Evolutionary conservation across 345 rosid species (phyloP), one percentile per base, ranked within the genome.

Genomic region (Sonneratia caseolaris): DNA sequence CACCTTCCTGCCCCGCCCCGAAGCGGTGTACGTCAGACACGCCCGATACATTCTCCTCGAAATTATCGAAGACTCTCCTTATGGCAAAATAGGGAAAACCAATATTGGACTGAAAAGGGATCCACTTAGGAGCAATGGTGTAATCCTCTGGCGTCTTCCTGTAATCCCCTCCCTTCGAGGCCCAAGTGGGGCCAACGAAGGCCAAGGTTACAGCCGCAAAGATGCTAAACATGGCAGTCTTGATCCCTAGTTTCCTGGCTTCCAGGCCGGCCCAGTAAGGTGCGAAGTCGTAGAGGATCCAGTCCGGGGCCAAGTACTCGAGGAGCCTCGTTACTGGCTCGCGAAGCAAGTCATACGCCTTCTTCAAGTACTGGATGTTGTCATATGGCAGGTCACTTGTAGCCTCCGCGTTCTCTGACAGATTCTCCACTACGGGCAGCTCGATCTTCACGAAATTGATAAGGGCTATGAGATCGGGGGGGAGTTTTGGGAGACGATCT

Each of bases 231-330:
- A 51, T 48, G 0, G 69, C 78, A n/a, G 56, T 53, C 8, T 59
- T 22, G 64, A 80, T 65, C 40, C 73, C 49, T 8, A 77, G 72
- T 16, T 45, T 15, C 37, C 64, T 21, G 1, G 81, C 81, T 1
- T 70, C 12, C 0, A 35, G 10, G 5, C 76, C 76, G 10, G 68
- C 57, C 85, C 83, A 82, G 71, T 73, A 70, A 6, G 78, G 22
- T 2, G 74, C 62, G 70, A 73, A 82, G 56, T 82, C 85, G 62
- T 70, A 71, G 13, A 82, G 36, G 37, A 80, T n/a, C 81, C 83
- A 73, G 70, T 80, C 78, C 2, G 78, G 81, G 4, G 27, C 40
- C 1, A 68, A 56, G 5, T 68, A 27, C 49, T 71, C 70, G 16
- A 80, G 79, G 27, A 82, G 43, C 13, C 24, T 11, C 0, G 75